Conservation (phyloP, 495 filamentous ascomycete species). For the Talaromyces trachyspermus region DNA sequence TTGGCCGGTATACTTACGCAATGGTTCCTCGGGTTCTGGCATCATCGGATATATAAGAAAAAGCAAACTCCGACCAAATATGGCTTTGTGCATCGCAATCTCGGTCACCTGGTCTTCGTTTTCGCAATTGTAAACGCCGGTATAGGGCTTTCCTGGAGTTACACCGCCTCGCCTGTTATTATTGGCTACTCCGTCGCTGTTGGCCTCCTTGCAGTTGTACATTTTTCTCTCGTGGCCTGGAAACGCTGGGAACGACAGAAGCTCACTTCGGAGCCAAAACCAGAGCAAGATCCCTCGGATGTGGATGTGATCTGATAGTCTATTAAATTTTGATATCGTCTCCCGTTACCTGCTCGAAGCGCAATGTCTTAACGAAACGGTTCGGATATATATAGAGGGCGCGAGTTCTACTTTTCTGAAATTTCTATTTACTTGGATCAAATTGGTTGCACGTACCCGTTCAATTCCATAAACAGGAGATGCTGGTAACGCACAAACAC, state of each 20-base stretch:
- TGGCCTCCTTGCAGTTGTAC: constrained; percentile 1
- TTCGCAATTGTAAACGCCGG: constrained; percentile 43
- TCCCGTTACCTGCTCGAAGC: too few relatives aligned
- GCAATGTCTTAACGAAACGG: too few relatives aligned
- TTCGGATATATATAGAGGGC: too few relatives aligned
- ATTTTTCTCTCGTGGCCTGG: constrained; percentile 5
- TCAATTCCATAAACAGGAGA: too few relatives aligned
- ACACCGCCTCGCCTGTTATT: constrained; percentile 9
- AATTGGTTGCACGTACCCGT: too few relatives aligned
- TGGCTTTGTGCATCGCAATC: constrained; percentile 39
- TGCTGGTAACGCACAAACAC: too few relatives aligned
- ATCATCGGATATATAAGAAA: constrained; percentile 42
- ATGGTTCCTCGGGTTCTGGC: constrained; percentile 35
- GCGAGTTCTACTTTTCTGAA: too few relatives aligned
- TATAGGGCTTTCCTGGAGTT: constrained; percentile 14
- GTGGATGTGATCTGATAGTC: not conserved
- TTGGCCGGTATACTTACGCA: constrained; percentile 40
- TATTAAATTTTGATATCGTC: too few relatives aligned
- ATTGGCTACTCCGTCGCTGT: constrained; percentile 13
- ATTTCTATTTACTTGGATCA: too few relatives aligned
- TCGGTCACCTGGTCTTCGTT: constrained; percentile 44
- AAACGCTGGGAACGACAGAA: constrained; percentile 6
- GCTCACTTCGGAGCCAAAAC: not conserved
- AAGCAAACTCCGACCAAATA: constrained; percentile 36
- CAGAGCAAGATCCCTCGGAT: not conserved